Conservation (phyloP, 2,329 filamentous ascomycete genomes). For the Ceratocystis colombiana region DNA sequence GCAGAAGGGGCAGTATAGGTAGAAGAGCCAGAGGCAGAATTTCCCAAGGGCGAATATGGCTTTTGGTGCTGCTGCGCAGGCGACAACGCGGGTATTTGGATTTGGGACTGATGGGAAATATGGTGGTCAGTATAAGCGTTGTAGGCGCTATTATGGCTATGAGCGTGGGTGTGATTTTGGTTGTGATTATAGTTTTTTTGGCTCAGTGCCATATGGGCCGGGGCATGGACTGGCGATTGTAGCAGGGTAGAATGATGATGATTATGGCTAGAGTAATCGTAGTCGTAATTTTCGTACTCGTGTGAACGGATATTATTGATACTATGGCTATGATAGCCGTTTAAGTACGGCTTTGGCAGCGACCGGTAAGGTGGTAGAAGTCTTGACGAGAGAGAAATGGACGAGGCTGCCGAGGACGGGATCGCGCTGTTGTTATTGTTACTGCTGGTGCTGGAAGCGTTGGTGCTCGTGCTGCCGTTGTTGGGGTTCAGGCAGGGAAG, state of each 20-base stretch:
- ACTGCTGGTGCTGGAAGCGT: constrained; percentile 17
- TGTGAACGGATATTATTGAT: constrained; percentile 17
- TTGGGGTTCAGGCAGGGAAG: constrained; percentile 24
- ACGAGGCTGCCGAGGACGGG: constrained; percentile 21
- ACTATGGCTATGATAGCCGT: constrained; percentile 17
- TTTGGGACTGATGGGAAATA: constrained; percentile 43
- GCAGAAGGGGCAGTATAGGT: constrained; percentile 30
- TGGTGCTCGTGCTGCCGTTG: constrained; percentile 14
- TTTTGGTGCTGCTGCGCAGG: constrained; percentile 28
- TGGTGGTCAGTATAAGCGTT: constrained; percentile 18
- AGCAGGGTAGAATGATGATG: constrained; percentile 15
- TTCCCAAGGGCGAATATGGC: constrained; percentile 19
- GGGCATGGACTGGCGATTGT: constrained; percentile 18
- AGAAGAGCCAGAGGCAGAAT: constrained; percentile 5
- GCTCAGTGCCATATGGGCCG: constrained; percentile 17
- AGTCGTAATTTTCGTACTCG: constrained; percentile 24
- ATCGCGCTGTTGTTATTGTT: constrained; percentile 22
- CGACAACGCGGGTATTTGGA: constrained; percentile 20
- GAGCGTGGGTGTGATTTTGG: constrained; percentile 4
- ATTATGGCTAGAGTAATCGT: constrained; percentile 20
- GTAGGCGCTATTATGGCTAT: constrained; percentile 17
- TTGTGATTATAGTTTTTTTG: constrained; percentile 9
- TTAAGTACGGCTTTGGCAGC: constrained; percentile 13
- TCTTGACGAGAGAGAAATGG: constrained; percentile 20
- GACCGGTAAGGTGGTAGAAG: constrained; percentile 21